Percentiles rank a stretch among this genome's conserved stretches.
Evolutionary conservation across 805 yeast genomes (phyloP).

Genomic region (Cyberlindnera misumaiensis): DNA sequence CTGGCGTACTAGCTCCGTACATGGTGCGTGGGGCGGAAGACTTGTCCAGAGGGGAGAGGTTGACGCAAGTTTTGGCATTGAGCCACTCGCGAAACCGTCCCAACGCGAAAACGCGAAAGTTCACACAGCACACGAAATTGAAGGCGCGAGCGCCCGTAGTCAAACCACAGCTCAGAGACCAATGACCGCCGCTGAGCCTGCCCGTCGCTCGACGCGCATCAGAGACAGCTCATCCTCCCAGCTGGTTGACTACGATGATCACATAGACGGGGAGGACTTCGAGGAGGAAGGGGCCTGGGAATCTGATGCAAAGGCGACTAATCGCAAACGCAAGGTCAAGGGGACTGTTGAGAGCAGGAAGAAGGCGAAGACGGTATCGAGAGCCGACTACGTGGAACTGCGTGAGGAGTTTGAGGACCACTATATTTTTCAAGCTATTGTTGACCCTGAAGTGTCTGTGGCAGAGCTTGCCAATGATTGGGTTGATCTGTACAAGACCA

Average conservation of each 20-base stretch:
- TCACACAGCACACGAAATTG: too few species aligned
- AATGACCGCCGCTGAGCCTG: slow-evolving; percentile 7
- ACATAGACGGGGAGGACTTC: slow-evolving; percentile 19
- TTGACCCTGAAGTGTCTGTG: slow-evolving; percentile 42
- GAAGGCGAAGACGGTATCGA: slow-evolving; percentile 6
- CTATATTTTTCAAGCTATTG: slow-evolving; percentile 43
- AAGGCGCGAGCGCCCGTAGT: too few species aligned
- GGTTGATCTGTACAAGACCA: slow-evolving; percentile 44
- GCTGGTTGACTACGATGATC: slow-evolving; percentile 16
- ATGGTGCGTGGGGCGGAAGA: too few species aligned
- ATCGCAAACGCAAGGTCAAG: slow-evolving; percentile 7
- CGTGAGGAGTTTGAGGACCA: slow-evolving; percentile 40
- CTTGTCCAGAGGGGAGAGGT: too few species aligned
- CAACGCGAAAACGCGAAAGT: too few species aligned
- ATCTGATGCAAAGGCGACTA: slow-evolving; percentile 8
- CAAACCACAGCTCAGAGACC: background rate
- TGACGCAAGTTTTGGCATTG: too few species aligned
- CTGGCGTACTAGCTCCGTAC: too few species aligned
- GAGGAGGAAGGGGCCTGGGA: slow-evolving; percentile 17
- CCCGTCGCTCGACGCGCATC: slow-evolving; percentile 22
- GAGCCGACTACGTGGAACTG: slow-evolving; percentile 27
- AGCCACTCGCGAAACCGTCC: too few species aligned
- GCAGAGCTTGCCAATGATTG: slow-evolving; percentile 49
- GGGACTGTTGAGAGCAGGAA: slow-evolving; percentile 3
- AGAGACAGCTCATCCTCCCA: slow-evolving; percentile 13